These are phyloP conservation scores for Metschnikowia matae DNA, from an alignment of 805 yeast genomes.

Conservation along the genomic window DNA sequence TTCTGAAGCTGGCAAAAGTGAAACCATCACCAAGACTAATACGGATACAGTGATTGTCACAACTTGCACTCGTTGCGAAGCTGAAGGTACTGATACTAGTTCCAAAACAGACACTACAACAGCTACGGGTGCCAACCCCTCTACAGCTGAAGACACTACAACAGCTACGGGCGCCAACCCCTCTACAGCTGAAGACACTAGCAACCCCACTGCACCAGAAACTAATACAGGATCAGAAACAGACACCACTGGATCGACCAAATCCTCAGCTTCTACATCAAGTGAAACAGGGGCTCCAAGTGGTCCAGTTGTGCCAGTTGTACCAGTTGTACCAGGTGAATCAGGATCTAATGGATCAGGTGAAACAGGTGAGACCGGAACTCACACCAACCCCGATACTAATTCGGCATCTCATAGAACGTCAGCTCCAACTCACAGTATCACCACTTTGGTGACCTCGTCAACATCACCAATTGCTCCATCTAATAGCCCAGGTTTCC, in stretches of 20 bases:
- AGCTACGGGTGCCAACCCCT: not conserved
- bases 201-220: not conserved
- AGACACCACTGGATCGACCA: not conserved
- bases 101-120: not conserved
- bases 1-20: not conserved
- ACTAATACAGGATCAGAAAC: not conserved
- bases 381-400: not conserved
- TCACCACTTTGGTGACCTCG: not conserved
- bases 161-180: not conserved
- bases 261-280: not conserved
- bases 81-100: not conserved
- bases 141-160: not conserved
- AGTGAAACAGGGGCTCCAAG: no score
- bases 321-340: not conserved
- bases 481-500: not conserved
- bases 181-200: no score
- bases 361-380: not conserved
- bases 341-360: not conserved
- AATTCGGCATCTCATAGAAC: not conserved
- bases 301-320: no score
- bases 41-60: not conserved
- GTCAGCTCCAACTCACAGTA: not conserved
- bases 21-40: not conserved
- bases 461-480: not conserved
- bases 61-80: not conserved